Evolutionary conservation across 2,329 filamentous ascomycete genomes (phyloP).

Genomic region (Colletotrichum simmondsii): DNA sequence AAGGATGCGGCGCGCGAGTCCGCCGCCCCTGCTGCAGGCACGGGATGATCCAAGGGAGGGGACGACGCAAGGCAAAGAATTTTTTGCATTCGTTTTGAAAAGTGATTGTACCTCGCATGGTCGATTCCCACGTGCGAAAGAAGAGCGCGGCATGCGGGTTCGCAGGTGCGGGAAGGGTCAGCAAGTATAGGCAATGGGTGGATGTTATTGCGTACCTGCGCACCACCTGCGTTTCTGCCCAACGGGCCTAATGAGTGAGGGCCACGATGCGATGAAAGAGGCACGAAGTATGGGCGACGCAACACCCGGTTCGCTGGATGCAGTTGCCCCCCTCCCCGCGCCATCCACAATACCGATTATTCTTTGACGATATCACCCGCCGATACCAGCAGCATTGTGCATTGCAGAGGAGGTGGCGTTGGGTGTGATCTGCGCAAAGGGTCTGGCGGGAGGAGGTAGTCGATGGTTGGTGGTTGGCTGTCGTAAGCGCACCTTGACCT

Average conservation of each 20-base stretch:
- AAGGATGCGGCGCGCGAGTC: background rate
- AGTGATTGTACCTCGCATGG: background rate
- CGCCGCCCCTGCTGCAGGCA: constrained; percentile 21
- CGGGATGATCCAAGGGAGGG: constrained; percentile 18
- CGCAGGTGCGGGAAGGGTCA: background rate
- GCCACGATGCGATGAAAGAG: background rate
- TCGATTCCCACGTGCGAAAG: background rate
- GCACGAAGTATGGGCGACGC: background rate
- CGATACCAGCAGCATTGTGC: background rate
- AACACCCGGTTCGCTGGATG: background rate
- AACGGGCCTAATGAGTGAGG: background rate
- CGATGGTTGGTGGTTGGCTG: background rate
- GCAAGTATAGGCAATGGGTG: background rate
- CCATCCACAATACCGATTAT: background rate
- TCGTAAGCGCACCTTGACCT: background rate
- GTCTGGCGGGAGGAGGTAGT: background rate
- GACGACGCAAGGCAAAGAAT: background rate
- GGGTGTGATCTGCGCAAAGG: background rate
- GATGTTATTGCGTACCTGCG: background rate
- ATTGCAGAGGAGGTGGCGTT: background rate
- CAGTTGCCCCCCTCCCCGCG: background rate
- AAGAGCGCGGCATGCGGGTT: background rate
- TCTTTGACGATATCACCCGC: background rate
- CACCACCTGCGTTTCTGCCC: constrained; percentile 9
- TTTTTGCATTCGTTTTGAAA: background rate